Conservation (phyloP, 768 basidiomycete genomes). For the Boletellus emodensis region DNA sequence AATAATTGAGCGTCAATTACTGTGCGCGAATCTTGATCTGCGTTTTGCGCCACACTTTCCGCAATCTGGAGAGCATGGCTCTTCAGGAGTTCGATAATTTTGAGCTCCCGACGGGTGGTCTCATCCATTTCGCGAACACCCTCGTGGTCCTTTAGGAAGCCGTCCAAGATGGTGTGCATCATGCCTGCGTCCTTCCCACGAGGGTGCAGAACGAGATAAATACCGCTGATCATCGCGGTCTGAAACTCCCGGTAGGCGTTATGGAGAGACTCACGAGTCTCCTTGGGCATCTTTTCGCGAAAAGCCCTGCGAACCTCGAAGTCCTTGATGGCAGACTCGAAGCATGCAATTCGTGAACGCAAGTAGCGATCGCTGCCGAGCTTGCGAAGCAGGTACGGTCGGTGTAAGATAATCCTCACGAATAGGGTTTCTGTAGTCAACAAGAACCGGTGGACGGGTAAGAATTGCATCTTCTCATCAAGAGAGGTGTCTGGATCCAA, state of each 20-base stretch:
- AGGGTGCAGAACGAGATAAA: constrained; percentile 79
- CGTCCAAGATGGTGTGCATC: constrained; percentile 79
- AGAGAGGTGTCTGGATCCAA: constrained; percentile 73
- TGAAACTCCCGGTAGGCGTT: constrained; percentile 87
- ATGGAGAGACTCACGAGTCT: constrained; percentile 65
- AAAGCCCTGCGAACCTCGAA: constrained; percentile 75
- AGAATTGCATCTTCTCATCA: constrained; percentile 59
- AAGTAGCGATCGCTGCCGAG: constrained; percentile 76
- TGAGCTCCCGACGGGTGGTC: constrained; percentile 77
- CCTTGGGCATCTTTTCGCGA: constrained; percentile 55
- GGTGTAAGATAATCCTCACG: constrained; percentile 77
- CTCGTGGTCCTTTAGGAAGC: constrained; percentile 60
- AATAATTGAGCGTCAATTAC: constrained; percentile 36
- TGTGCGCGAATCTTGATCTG: constrained; percentile 12
- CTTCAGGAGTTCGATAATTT: constrained; percentile 80
- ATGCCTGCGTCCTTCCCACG: constrained; percentile 60
- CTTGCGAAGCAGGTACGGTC: constrained; percentile 79
- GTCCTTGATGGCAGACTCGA: constrained; percentile 86
- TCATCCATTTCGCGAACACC: constrained; percentile 66
- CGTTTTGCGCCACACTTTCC: constrained; percentile 29
- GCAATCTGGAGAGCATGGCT: constrained; percentile 56
- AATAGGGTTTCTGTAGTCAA: constrained; percentile 88
- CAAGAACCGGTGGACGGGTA: constrained; percentile 84
- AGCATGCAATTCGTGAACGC: constrained; percentile 80
- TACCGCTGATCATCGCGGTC: constrained; percentile 85